Conservation (phyloP, 768 basidiomycete species). For the Paxillus ammoniavirescens region DNA sequence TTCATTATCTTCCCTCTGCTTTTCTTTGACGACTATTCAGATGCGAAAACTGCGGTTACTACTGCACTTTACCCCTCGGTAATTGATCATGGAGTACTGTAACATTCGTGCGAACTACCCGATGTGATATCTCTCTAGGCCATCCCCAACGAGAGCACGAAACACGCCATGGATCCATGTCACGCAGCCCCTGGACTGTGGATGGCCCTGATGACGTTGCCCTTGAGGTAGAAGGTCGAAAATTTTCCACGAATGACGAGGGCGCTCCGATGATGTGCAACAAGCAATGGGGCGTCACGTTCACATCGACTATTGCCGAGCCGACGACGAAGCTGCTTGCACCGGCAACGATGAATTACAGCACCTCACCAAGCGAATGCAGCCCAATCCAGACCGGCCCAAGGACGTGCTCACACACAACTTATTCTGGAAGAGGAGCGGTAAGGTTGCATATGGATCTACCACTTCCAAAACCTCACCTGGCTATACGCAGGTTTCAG, state of each 20-base stretch:
- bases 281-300: slow-evolving; percentile 49
- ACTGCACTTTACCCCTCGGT: slow-evolving; percentile 58
- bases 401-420: slow-evolving; percentile 54
- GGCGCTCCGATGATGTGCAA: slow-evolving; percentile 60
- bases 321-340: slow-evolving; percentile 34
- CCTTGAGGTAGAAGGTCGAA: slow-evolving; percentile 49
- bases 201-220: slow-evolving; percentile 43
- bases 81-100: neutral
- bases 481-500: slow-evolving; percentile 41
- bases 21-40: slow-evolving; percentile 22
- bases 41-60: slow-evolving; percentile 56
- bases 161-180: slow-evolving; percentile 61
- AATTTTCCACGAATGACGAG: slow-evolving; percentile 47
- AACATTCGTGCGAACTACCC: neutral
- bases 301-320: slow-evolving; percentile 52
- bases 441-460: slow-evolving; percentile 24
- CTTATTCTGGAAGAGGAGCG: slow-evolving; percentile 51
- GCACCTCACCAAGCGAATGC: slow-evolving; percentile 39
- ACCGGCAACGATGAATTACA: slow-evolving; percentile 36
- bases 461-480: neutral
- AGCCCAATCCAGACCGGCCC: slow-evolving; percentile 40
- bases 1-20: neutral
- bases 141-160: slow-evolving; percentile 56
- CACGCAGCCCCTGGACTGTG: slow-evolving; percentile 48
- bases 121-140: slow-evolving; percentile 30